Base-by-base conservation (phyloP, 495 filamentous ascomycete genomes). In the Tricharina praecox region DNA sequence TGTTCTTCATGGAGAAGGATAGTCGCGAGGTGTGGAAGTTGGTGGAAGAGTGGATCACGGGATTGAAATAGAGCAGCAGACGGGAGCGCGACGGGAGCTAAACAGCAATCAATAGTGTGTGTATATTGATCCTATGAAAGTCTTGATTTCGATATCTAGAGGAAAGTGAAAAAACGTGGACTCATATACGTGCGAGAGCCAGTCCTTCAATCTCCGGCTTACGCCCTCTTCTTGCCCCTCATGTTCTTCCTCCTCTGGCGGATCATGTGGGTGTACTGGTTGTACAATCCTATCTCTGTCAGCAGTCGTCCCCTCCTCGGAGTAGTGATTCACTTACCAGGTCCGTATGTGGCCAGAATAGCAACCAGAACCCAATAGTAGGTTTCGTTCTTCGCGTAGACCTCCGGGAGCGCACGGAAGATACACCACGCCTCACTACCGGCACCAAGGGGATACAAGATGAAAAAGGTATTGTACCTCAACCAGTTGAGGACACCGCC, bases 211-310 rank as follows among this genome's bases (percentile, higher is more conserved):
- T 2, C 19, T 23, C 9, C 41, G 9, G n/a, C 43, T 34, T 46
- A 34, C 38, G 59, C 58, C 44, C 49, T 61, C 46, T 61, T 61
- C 56, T 78, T 72, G 35, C 70, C 71, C 54, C 68, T 70, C 67
- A 80, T 71, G 50, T 79, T 72, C 74, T 81, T 92, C 43, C 76
- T 69, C 51, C 88, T 69, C 71, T 96, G 92, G 37, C 69, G 66
- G 64, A 96, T 81, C 90, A 97, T 96, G 65, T 96, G 81, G 19
- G 81, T 82, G 60, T 85, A 96, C 47, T 96, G 70, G 44, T 92
- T 74, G 54, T 86, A 88, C 19, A 82, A 79, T 18, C 86, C 87
- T 90, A 55, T 8, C 53, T 60, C 51, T 28, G 38, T 55, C 48
- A 52, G 48, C 39, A 43, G 24, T 26, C 9, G 21, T 13, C 41